phyloP scores from a whole-genome alignment of 2,329 filamentous ascomycete genomes.

The Calycina marina region DNA sequence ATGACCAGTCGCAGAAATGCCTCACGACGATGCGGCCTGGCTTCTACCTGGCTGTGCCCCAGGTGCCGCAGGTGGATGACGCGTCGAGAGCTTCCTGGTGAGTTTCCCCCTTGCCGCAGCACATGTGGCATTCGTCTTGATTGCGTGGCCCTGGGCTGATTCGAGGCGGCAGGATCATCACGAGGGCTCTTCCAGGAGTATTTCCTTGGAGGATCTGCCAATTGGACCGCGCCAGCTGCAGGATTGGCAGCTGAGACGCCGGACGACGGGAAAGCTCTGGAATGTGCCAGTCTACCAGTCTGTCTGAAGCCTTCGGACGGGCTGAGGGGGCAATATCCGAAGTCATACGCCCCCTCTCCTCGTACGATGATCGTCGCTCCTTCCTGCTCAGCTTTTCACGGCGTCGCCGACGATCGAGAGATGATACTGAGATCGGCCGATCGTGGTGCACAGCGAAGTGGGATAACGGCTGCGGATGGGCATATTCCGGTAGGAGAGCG shows the following conservation, averaged over 20 bases:
- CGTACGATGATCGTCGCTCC: conserved; percentile 3
- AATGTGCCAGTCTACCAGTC: conserved; percentile 5
- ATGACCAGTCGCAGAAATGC: conserved; percentile 6
- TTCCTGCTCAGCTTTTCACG: conserved; percentile 6
- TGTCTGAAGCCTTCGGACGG: conserved; percentile 7
- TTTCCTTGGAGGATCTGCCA: conserved; percentile 4
- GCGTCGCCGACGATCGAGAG: conserved; percentile 6
- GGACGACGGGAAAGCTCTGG: conserved; percentile 3
- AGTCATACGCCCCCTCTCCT: conserved; percentile 4
- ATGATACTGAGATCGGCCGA: conserved; percentile 8
- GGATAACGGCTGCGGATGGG: conserved; percentile 6
- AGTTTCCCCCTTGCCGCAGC: conserved; percentile 5
- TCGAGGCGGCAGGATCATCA: conserved; percentile 6
- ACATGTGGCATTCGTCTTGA: conserved; percentile 6
- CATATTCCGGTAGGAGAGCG: conserved; percentile 10
- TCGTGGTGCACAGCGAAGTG: conserved; percentile 9
- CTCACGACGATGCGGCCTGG: conserved; percentile 7
- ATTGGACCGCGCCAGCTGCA: conserved; percentile 6
- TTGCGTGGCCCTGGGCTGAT: conserved; percentile 7
- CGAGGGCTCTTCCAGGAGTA: conserved; percentile 1
- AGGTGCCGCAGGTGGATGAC: conserved; percentile 5
- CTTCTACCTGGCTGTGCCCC: conserved; percentile 6
- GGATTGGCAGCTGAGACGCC: conserved; percentile 5
- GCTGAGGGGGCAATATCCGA: conserved; percentile 6
- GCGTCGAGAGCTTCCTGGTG: conserved; percentile 3